Percentiles rank a stretch among this genome's conserved stretches.
Evolutionary conservation across 345 rosid species (phyloP).

Genomic region (Kernera saxatilis): DNA sequence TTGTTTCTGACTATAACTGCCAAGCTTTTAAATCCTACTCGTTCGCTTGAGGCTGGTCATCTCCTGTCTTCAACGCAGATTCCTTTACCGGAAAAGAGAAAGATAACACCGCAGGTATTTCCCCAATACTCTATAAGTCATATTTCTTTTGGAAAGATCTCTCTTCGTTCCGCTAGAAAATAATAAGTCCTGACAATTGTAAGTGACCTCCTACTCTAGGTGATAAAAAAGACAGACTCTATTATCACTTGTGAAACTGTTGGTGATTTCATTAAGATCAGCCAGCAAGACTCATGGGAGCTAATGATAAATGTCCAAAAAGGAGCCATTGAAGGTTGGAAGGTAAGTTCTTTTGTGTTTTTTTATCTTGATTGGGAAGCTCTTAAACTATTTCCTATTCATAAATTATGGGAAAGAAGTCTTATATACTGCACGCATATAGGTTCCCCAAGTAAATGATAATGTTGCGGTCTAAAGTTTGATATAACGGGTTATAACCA

Average conservation of each 20-base stretch:
- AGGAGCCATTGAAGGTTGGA: conserved; percentile 79
- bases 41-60: conserved; percentile 86
- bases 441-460: neutral
- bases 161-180: neutral
- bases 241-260: conserved; percentile 40
- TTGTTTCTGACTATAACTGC: conserved; percentile 54
- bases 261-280: conserved; percentile 52
- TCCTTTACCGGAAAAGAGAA: conserved; percentile 56
- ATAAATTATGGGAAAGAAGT: neutral
- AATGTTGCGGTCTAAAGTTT: neutral
- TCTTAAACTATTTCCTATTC: neutral
- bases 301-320: conserved; percentile 47
- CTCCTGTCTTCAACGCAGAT: conserved; percentile 72
- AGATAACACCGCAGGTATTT: conserved; percentile 57
- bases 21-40: conserved; percentile 51
- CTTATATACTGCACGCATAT: neutral
- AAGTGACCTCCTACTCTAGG: conserved; percentile 40
- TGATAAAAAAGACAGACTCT: conserved; percentile 40
- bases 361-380: conserved; percentile 2
- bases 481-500: neutral
- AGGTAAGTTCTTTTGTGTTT: conserved; percentile 41
- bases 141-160: neutral
- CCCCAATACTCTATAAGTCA: conserved; percentile 6
- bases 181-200: conserved; percentile 4
- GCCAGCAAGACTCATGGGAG: conserved; percentile 61